Evolutionary conservation across 345 rosid species (phyloP).

Genomic region (Passiflora organensis): DNA sequence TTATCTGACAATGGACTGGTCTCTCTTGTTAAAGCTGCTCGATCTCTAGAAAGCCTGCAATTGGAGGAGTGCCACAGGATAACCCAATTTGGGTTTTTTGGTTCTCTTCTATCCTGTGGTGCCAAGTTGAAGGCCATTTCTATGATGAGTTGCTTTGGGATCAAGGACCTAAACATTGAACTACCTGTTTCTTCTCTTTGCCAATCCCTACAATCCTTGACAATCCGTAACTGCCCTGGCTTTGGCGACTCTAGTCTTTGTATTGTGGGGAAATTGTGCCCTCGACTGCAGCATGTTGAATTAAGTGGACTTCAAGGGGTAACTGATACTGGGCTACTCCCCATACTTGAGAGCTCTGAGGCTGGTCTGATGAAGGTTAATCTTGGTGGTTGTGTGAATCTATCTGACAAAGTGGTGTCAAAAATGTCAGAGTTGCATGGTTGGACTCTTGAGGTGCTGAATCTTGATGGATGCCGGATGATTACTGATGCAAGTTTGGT

Average conservation of each 20-base stretch:
- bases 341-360: conserved; percentile 40
- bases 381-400: conserved; percentile 52
- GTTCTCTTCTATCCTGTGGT: conserved; percentile 64
- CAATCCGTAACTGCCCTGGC: conserved; percentile 75
- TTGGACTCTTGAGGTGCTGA: conserved; percentile 53
- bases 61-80: conserved; percentile 95
- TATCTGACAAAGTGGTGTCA: conserved; percentile 47
- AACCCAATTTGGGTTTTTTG: conserved; percentile 80
- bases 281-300: conserved; percentile 61
- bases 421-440: conserved; percentile 48
- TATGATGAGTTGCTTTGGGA: conserved; percentile 63
- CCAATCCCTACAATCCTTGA: conserved; percentile 49
- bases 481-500: conserved; percentile 60
- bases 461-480: conserved; percentile 63
- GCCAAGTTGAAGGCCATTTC: conserved; percentile 62
- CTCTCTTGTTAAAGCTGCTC: conserved; percentile 56
- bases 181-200: conserved; percentile 36
- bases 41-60: conserved; percentile 70
- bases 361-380: conserved; percentile 60
- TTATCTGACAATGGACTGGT: conserved; percentile 79
- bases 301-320: conserved; percentile 58
- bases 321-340: conserved; percentile 66
- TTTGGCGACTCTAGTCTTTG: conserved; percentile 67
- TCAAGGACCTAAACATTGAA: conserved; percentile 50
- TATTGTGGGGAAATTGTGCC: conserved; percentile 68